Conservation (phyloP, 2,329 filamentous ascomycete species). For the Coccinonectria pachysandricola region DNA sequence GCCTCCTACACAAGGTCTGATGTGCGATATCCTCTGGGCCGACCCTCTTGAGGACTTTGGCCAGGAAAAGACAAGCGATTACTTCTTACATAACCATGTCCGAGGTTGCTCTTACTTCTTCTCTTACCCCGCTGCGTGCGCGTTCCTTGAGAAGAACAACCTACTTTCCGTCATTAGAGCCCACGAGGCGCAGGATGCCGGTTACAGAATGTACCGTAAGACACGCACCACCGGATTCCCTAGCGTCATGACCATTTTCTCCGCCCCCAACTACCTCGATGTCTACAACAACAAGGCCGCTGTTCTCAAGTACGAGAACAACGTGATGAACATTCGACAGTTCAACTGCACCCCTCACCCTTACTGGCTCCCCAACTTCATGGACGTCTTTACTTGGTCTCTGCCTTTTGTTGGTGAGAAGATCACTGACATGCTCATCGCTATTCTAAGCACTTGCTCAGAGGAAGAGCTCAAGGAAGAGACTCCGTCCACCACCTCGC, state of each 20-base stretch:
- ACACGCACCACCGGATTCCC: slow-evolving; percentile 96
- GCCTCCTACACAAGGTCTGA: slow-evolving; percentile 90
- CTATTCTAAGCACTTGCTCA: slow-evolving; percentile 96
- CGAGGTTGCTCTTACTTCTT: slow-evolving; percentile 99
- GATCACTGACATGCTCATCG: slow-evolving; percentile 98
- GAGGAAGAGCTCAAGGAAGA: slow-evolving; percentile 94
- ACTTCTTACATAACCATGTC: slow-evolving; percentile 96
- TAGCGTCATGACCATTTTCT: slow-evolving; percentile 99
- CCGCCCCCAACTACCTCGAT: slow-evolving; percentile 94
- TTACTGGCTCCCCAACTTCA: slow-evolving; percentile 99
- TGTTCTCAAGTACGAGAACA: slow-evolving; percentile 98
- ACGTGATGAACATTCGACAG: slow-evolving; percentile 99
- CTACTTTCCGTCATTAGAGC: slow-evolving; percentile 92
- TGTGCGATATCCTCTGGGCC: slow-evolving; percentile 99
- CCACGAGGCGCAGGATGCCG: slow-evolving; percentile 96
- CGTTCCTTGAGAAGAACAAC: slow-evolving; percentile 98
- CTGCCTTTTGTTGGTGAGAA: slow-evolving; percentile 97
- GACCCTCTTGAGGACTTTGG: slow-evolving; percentile 97
- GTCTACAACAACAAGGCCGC: slow-evolving; percentile 99
- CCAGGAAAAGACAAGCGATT: slow-evolving; percentile 96
- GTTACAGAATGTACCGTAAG: slow-evolving; percentile 98
- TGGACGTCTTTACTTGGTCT: slow-evolving; percentile 99
- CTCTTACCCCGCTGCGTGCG: slow-evolving; percentile 92
- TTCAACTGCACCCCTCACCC: slow-evolving; percentile 99
- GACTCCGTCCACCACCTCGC: slow-evolving; percentile 58